These are phyloP conservation scores for Penicillium sp. DNA, from an alignment of 2,329 filamentous ascomycete genomes.

Conservation along the genomic window DNA sequence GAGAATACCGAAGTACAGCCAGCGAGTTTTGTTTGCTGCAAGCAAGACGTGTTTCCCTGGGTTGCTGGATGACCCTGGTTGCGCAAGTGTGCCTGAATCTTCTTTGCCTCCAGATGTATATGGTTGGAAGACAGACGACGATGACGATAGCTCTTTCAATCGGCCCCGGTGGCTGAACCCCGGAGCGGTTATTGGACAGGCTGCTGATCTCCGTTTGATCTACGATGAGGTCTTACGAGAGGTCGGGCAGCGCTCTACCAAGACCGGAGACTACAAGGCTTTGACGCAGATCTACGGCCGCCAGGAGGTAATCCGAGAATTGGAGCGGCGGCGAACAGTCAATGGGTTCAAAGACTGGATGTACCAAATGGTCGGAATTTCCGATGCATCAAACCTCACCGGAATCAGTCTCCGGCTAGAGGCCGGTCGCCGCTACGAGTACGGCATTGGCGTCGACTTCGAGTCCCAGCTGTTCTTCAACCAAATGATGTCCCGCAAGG, in stretches of 20 bases:
- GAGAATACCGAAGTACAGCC: slow-evolving; percentile 47
- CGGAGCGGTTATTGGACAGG: slow-evolving; percentile 54
- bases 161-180: slow-evolving; percentile 54
- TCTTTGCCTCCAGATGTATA: slow-evolving; percentile 54
- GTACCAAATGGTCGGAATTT: slow-evolving; percentile 40
- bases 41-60: slow-evolving; percentile 56
- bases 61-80: slow-evolving; percentile 49
- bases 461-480: slow-evolving; percentile 54
- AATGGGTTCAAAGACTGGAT: slow-evolving; percentile 43
- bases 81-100: slow-evolving; percentile 55
- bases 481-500: slow-evolving; percentile 40
- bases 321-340: slow-evolving; percentile 37
- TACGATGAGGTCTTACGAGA: slow-evolving; percentile 48
- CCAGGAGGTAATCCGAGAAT: slow-evolving; percentile 55
- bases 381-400: slow-evolving; percentile 39
- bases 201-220: slow-evolving; percentile 50
- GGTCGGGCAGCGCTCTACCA: slow-evolving; percentile 33
- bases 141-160: slow-evolving; percentile 39
- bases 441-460: slow-evolving; percentile 56
- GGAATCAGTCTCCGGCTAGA: slow-evolving; percentile 37
- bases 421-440: slow-evolving; percentile 49
- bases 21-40: slow-evolving; percentile 59
- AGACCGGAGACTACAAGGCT: slow-evolving; percentile 47
- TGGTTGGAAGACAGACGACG: slow-evolving; percentile 46
- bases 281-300: slow-evolving; percentile 56